phyloP scores from a whole-genome alignment of 768 basidiomycete species.

The Rhodocollybia butyracea region DNA sequence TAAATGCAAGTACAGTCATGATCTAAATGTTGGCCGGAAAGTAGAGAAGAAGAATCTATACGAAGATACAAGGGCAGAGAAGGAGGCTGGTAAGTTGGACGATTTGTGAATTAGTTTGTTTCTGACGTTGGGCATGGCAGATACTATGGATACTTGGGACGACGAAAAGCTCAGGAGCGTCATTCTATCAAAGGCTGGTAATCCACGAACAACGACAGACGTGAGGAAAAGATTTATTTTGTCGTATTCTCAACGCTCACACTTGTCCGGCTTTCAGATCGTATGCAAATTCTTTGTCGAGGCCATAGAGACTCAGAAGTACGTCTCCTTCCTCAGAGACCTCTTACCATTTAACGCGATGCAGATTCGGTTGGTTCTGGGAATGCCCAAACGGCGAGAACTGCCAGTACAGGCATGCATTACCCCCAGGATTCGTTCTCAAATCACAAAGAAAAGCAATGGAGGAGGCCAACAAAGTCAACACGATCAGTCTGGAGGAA shows the following conservation, averaged over 20 bases:
- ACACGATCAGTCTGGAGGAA: constrained; percentile 89
- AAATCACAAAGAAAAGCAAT: constrained; percentile 91
- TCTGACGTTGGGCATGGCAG: constrained; percentile 32
- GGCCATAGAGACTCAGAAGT: constrained; percentile 91
- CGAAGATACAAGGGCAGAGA: constrained; percentile 81
- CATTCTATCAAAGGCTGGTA: constrained; percentile 83
- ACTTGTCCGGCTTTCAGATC: constrained; percentile 50
- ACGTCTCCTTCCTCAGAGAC: constrained; percentile 16
- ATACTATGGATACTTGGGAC: constrained; percentile 98
- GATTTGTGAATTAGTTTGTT: background rate
- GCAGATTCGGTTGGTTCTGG: constrained; percentile 93
- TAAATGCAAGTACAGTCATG: constrained; percentile 98
- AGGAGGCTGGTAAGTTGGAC: constrained; percentile 56
- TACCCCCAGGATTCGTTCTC: constrained; percentile 94
- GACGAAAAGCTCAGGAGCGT: constrained; percentile 91
- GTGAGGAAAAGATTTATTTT: constrained; percentile 35
- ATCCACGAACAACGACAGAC: constrained; percentile 90
- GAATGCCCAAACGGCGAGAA: constrained; percentile 85
- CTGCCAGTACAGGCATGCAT: constrained; percentile 92
- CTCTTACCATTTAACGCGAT: background rate
- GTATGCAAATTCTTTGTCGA: constrained; percentile 98
- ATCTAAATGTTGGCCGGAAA: constrained; percentile 84
- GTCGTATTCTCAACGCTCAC: background rate
- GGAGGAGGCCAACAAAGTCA: constrained; percentile 88
- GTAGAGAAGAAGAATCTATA: constrained; percentile 96